Base-by-base conservation (phyloP, 2,329 filamentous ascomycete genomes). In the Aureobasidium sp. region DNA sequence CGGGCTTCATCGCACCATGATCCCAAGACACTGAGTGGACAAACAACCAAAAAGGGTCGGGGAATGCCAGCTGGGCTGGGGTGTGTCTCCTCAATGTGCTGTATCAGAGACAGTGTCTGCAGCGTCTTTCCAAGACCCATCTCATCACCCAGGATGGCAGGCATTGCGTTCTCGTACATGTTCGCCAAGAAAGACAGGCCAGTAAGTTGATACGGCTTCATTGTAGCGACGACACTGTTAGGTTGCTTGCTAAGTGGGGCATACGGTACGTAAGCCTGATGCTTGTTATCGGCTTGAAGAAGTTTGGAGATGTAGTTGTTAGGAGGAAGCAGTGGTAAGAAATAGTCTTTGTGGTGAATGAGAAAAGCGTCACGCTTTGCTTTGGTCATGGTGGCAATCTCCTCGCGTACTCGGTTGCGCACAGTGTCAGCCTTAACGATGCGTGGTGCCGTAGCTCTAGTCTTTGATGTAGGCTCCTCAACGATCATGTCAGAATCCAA, bases 81-180 rank as follows among this genome's bases (percentile, higher is more conserved):
- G 25, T 73, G 66, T n/a, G 67, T 72, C 53, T 80, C 76, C 25
- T 75, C 77, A 1, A 81, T 65, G 37, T 78, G 73, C 62, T 81
- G 78, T 32, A 82, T 78, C 3, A 82, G 70, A 0, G 80, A 75
- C 21, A 81, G 67, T 0, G 78, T 80, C 64, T 81, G 78, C 9
- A 81, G 67, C 1, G 78, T 80, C 68, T 80, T 81, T 30, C 78
- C 78, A 5, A 81, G 70, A 25, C 78, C 78, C 78, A 80, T 81
- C 60, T 80, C 78, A 58, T 81, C 78, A 21, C 78, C 78, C 3
- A 81, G 67, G 41, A 81, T 78, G 6, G 74, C 73, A 9, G 75
- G 74, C 64, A 78, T 70, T 60, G 76, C 75, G 62, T 79, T 79
- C 2, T 72, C 68, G 63, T 78, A 73, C 61, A 79, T 72, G 64